phyloP scores from a whole-genome alignment of 495 filamentous ascomycete species.

The Trichoderma parareesei region DNA sequence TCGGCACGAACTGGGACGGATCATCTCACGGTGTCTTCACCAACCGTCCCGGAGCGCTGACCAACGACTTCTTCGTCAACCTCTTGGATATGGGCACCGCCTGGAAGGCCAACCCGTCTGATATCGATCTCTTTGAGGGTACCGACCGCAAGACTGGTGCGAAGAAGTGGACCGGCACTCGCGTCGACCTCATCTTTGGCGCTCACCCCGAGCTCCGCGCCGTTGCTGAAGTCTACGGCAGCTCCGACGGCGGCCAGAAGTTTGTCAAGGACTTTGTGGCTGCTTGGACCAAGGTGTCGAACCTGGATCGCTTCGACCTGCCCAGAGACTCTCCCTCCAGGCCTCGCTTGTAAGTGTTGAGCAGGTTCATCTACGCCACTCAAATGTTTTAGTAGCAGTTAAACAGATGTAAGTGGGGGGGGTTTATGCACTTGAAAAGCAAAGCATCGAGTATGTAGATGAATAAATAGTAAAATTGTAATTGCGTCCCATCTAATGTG shows the following conservation, averaged over 20 bases:
- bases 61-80: slow-evolving; percentile 71
- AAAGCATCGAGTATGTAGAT: not conserved
- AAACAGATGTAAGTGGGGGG: no score
- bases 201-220: slow-evolving; percentile 64
- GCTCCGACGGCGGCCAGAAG: slow-evolving; percentile 45
- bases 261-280: slow-evolving; percentile 62
- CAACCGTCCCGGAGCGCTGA: slow-evolving; percentile 52
- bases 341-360: slow-evolving; percentile 7
- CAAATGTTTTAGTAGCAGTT: not conserved
- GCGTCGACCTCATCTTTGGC: slow-evolving; percentile 62
- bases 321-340: not conserved
- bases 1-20: slow-evolving; percentile 60
- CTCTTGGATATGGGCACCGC: slow-evolving; percentile 55
- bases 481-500: no score
- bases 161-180: slow-evolving; percentile 60
- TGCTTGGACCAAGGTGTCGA: slow-evolving; percentile 65
- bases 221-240: slow-evolving; percentile 57
- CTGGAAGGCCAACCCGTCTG: slow-evolving; percentile 46
- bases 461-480: not conserved
- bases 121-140: slow-evolving; percentile 50
- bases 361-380: not conserved
- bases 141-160: slow-evolving; percentile 56
- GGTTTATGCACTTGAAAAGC: not conserved
- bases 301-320: slow-evolving; percentile 59
- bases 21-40: slow-evolving; percentile 57